phyloP scores from a whole-genome alignment of 352 stramenopile species.

The Globisporangium lucens region DNA sequence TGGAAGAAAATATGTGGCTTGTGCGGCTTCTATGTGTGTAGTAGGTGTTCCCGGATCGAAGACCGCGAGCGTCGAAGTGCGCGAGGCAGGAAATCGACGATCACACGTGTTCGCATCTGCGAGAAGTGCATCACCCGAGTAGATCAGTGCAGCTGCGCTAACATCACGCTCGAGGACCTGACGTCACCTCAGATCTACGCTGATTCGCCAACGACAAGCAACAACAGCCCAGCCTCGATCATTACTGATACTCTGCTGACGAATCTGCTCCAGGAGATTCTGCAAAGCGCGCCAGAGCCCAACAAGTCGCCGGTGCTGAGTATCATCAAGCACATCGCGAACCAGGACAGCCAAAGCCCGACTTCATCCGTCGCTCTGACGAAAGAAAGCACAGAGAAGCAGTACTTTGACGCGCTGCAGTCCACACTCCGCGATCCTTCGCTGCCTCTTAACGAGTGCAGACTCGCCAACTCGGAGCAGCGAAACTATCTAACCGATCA shows the following conservation, averaged over 20 bases:
- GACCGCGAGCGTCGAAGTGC: constrained; percentile 4
- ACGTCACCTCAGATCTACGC: background rate
- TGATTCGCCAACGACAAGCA: background rate
- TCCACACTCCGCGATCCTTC: background rate
- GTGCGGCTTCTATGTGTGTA: constrained; percentile 17
- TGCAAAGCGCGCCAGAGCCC: constrained; percentile 11
- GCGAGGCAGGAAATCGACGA: background rate
- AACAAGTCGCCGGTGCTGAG: constrained; percentile 21
- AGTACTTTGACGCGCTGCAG: constrained; percentile 9
- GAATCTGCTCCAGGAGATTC: constrained; percentile 18
- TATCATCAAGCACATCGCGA: constrained; percentile 28
- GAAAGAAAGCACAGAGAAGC: background rate
- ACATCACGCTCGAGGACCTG: constrained; percentile 7
- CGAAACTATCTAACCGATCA: constrained; percentile 16
- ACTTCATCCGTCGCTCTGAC: no score
- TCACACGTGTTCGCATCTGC: constrained; percentile 5
- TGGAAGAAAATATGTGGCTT: constrained; percentile 9
- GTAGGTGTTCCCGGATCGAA: constrained; percentile 8
- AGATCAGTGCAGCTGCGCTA: constrained; percentile 4
- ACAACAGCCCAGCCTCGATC: background rate
- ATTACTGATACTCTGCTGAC: constrained; percentile 12
- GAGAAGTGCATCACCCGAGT: constrained; percentile 7
- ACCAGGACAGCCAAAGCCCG: background rate
- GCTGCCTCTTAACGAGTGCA: constrained; percentile 13
- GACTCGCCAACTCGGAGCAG: constrained; percentile 8